Conservation (phyloP, 805 yeast species). For the Candida alai region DNA sequence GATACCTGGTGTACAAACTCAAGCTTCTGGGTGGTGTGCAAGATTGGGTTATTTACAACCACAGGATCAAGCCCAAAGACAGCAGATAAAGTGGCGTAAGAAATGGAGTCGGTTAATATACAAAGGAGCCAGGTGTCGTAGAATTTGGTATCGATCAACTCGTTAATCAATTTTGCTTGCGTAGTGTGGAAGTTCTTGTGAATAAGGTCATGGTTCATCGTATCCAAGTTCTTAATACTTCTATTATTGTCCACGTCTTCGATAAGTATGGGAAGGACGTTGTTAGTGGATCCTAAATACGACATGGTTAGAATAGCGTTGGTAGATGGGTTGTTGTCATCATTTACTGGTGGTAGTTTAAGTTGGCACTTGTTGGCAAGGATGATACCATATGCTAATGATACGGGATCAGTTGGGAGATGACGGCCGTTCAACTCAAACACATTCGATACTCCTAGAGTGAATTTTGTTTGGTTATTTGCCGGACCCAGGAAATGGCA, state of each 20-base stretch:
- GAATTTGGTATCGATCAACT: slow-evolving; percentile 37
- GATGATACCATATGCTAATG: slow-evolving; percentile 45
- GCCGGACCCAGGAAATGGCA: slow-evolving; percentile 11
- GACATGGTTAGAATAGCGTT: slow-evolving; percentile 44
- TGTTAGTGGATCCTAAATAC: slow-evolving; percentile 45
- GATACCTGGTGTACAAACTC: slow-evolving; percentile 20
- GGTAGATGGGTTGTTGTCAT: slow-evolving; percentile 5
- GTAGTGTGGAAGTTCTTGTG: slow-evolving; percentile 4
- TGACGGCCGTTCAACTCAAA: slow-evolving; percentile 20
- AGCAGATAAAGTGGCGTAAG: slow-evolving; percentile 5
- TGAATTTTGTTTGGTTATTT: slow-evolving; percentile 29
- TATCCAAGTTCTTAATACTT: slow-evolving; percentile 20
- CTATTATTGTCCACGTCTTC: slow-evolving; percentile 40
- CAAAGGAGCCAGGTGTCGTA: slow-evolving; percentile 49
- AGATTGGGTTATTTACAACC: slow-evolving; percentile 1
- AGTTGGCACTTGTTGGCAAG: slow-evolving; percentile 43
- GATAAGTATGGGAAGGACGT: slow-evolving; percentile 51
- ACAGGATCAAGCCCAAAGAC: slow-evolving; percentile 14
- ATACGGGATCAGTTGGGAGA: slow-evolving; percentile 58
- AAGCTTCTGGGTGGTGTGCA: slow-evolving; percentile 7
- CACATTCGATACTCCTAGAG: slow-evolving; percentile 53
- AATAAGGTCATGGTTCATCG: slow-evolving; percentile 8
- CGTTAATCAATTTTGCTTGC: slow-evolving; percentile 27
- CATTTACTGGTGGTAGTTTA: slow-evolving; percentile 34
- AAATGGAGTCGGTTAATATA: slow-evolving; percentile 18